Base-by-base conservation (phyloP, 306 rosid genomes). In the Rubus parviflorus region DNA sequence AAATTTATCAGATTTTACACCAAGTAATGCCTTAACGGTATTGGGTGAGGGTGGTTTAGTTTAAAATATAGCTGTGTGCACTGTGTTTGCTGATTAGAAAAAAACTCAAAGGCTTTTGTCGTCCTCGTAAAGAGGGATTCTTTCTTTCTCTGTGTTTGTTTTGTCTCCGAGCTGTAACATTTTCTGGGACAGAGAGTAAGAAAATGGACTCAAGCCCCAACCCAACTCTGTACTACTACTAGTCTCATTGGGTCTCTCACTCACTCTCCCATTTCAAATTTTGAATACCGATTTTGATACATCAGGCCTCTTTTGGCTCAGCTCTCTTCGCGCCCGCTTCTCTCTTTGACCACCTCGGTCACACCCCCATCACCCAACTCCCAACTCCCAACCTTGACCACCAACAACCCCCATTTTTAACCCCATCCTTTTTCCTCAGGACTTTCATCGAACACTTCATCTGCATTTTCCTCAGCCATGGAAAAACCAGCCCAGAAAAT, bases 341-440 rank as follows among this genome's bases (percentile, higher is more conserved):
- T 66, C 76, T 37, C 88, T 82, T 83, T 88, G 88, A 88, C 89
- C 85, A 70, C 91, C 91, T 88, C 88, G 89, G 81, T 85, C 89
- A 20, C 78, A 62, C 77, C 68, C 35, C 81, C 83, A 49, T 22
- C 76, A 12, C 56, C 75, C 74, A 70, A 47, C 51, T 17, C 62
- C 62, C 62, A 25, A 30, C 35, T 30, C 35, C 35, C 35, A 63
- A 17, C 65, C 79, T 76, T 83, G 84, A 86, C 88, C 87, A 81
- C 72, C 63, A 23, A 45, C 41, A 16, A 30, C 65, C 20, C 65
- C 60, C 72, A 52, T 37, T 60, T 48, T 46, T 25, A 66, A 62
- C 58, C 68, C 0, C 51, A 52, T 11, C 53, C 30, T 14, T 64
- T 60, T 51, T 80, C 68, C 37, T 64, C 12, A 9, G 16, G 37